A percentile compares a stretch with the other conserved stretches of the same genome.
Evolutionary conservation across 1,139 yeast species (phyloP).

Genomic region (Taphrina betulina): DNA sequence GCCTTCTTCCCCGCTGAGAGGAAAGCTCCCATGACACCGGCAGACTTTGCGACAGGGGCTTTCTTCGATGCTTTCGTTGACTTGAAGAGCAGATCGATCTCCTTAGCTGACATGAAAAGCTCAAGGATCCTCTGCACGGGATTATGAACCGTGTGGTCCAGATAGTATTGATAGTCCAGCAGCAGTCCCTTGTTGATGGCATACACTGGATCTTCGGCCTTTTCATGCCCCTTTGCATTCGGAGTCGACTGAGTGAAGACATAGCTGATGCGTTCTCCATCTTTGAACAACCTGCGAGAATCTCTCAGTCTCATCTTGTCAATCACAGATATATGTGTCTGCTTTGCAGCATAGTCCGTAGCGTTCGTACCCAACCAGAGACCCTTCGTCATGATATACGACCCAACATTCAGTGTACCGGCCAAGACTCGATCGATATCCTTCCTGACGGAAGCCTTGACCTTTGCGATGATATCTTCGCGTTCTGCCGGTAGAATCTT

Average conservation of each 20-base stretch:
- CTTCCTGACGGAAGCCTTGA: conserved; percentile 19
- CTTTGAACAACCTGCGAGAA: conserved; percentile 14
- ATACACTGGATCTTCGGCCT: conserved; percentile 31
- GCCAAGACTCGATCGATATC: conserved; percentile 5
- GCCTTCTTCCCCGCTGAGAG: conserved; percentile 27
- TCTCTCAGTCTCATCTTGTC: conserved; percentile 23
- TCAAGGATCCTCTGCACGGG: conserved; percentile 25
- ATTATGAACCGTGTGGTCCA: conserved; percentile 29
- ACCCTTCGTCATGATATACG: conserved; percentile 31
- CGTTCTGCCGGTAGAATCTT: conserved; percentile 4
- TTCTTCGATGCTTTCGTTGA: conserved; percentile 18
- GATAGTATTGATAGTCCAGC: conserved; percentile 26
- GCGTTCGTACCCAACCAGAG: conserved; percentile 33
- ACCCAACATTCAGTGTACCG: conserved; percentile 20
- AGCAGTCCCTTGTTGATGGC: conserved; percentile 20
- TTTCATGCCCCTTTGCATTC: conserved; percentile 28
- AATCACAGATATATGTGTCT: conserved; percentile 29
- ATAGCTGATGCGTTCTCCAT: conserved; percentile 29
- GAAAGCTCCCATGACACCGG: conserved; percentile 33
- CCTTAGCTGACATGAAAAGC: conserved; percentile 25
- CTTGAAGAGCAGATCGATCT: conserved; percentile 19
- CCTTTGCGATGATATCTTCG: conserved; percentile 9
- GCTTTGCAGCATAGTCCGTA: conserved; percentile 20
- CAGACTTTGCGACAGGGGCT: conserved; percentile 16
- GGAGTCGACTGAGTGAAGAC: conserved; percentile 21